phyloP scores from a whole-genome alignment of 2,329 filamentous ascomycete genomes.

The Fusarium verrucosum region DNA sequence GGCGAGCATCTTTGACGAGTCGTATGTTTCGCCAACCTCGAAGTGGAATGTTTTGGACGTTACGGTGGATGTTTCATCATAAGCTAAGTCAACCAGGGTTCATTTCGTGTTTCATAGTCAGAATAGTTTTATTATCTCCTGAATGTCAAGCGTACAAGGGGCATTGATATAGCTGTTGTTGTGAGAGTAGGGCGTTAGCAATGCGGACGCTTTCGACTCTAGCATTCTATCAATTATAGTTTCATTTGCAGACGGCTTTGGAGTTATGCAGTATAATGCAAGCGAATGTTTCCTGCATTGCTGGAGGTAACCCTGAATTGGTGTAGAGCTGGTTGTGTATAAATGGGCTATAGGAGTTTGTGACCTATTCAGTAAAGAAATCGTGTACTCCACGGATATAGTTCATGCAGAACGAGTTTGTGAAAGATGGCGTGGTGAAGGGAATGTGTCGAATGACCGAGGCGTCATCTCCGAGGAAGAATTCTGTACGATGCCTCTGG shows the following conservation, averaged over 20 bases:
- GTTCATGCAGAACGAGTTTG: conserved; percentile 9
- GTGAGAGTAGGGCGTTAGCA: neutral
- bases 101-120: no score
- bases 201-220: neutral
- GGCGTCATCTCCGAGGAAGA: neutral
- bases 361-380: conserved; percentile 7
- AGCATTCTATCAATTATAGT: neutral
- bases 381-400: neutral
- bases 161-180: fast-evolving
- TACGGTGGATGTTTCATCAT: neutral
- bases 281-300: conserved; percentile 7
- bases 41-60: neutral
- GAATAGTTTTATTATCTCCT: neutral
- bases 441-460: conserved; percentile 9
- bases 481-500: neutral
- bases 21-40: conserved; percentile 11
- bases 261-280: neutral
- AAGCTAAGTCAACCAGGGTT: neutral
- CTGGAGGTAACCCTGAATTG: neutral
- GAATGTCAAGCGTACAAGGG: neutral
- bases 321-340: conserved; percentile 17
- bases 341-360: neutral
- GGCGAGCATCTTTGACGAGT: conserved; percentile 21
- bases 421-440: neutral
- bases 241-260: neutral